Base-by-base conservation (phyloP, 2,329 filamentous ascomycete genomes). In the Phialophora verrucosa region DNA sequence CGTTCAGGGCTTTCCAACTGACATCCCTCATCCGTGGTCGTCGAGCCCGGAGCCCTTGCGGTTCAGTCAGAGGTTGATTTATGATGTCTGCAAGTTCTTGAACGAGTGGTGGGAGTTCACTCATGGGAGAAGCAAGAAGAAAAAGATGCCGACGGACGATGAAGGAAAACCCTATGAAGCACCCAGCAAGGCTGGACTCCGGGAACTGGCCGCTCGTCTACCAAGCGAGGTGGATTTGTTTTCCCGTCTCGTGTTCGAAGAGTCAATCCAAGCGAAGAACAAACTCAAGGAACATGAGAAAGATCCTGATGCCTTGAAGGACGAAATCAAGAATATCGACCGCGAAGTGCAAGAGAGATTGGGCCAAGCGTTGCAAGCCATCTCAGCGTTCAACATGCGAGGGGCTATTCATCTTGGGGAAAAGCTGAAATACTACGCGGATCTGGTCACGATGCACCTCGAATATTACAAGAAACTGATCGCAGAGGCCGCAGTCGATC, bases 11-110 rank as follows among this genome's bases (percentile, higher is more conserved):
- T 93, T 92, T 74, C 84, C 88, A 10, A 59, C 56, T 23, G 86
- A 84, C 11, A 83, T 97, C 8, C 87, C 90, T 0, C 88, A 91
- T 66, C 91, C 93, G 53, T 99, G 95, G 95, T 97, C 93, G 0
- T 93, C 91, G 17, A 87, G 77, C 51, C 44, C 44, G 1, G 65
- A 72, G 56, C 65, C 64, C n/a, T 53, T 70, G 47, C 62, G 69
- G 10, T 68, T 70, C 44, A 64, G 66, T 25, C 63, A 69, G 42
- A 49, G 64, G 20, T 62, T 73, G 35, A 66, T 73, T 10, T 63
- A 69, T 47, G 64, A 71, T 59, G 64, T 72, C 17, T 67, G 69
- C 64, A 69, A 67, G 20, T 73, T 68, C 49, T 54, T 76, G n/a
- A 70, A 65, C 50, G 73, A 75, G 57, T 78, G 73, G 69, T 75